phyloP scores from a whole-genome alignment of 495 filamentous ascomycete genomes.

The Podospora australis region DNA sequence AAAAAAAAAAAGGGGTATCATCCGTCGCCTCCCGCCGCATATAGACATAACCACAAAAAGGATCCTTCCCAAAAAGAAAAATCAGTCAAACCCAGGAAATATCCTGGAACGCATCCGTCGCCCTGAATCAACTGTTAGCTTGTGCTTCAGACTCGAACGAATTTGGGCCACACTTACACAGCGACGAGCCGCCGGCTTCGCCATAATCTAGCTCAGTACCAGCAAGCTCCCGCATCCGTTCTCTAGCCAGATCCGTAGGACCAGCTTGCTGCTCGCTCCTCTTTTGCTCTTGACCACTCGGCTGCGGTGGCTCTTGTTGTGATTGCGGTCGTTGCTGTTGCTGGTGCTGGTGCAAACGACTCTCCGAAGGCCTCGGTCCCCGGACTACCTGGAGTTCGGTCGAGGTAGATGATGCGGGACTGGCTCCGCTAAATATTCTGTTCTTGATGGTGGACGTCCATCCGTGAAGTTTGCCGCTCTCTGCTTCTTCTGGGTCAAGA shows the following conservation, averaged over 20 bases:
- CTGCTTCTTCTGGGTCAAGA: slow-evolving; percentile 12
- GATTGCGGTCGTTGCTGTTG: neutral
- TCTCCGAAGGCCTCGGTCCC: too few relatives aligned
- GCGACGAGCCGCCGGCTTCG: slow-evolving; percentile 4
- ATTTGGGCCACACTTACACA: slow-evolving; percentile 14
- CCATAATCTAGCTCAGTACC: slow-evolving; percentile 20
- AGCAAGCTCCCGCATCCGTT: slow-evolving; percentile 29
- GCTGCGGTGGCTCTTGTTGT: slow-evolving; percentile 2
- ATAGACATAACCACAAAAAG: neutral
- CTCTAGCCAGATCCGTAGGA: slow-evolving; percentile 13
- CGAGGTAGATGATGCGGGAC: slow-evolving; percentile 4
- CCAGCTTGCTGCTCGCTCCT: neutral
- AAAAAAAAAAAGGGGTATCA: slow-evolving; percentile 12
- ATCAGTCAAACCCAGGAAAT: slow-evolving; percentile 24
- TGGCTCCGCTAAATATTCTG: slow-evolving; percentile 7
- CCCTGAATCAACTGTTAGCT: slow-evolving; percentile 11
- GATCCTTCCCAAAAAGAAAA: neutral
- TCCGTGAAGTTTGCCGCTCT: slow-evolving; percentile 1
- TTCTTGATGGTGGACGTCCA: slow-evolving; percentile 13
- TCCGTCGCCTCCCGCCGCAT: slow-evolving; percentile 1
- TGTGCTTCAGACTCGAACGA: neutral
- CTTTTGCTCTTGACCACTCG: slow-evolving; percentile 1
- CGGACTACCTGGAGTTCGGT: slow-evolving; percentile 10
- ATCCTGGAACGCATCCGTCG: slow-evolving; percentile 16
- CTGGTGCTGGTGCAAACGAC: neutral